Evolutionary conservation across 768 basidiomycete genomes (phyloP).

Genomic region (Trametes cingulata): DNA sequence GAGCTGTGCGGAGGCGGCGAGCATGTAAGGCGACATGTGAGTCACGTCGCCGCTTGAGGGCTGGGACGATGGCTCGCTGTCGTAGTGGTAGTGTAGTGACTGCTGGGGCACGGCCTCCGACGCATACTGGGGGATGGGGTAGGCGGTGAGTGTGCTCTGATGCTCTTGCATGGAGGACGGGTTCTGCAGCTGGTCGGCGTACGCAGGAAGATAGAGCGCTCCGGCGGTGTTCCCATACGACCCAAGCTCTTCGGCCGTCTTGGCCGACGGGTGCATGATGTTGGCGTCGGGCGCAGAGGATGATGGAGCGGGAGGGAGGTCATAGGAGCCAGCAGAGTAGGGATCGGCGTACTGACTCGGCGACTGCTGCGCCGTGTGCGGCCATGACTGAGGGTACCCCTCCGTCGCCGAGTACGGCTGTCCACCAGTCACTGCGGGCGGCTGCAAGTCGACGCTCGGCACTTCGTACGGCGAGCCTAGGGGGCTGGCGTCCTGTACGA

Average conservation of each 20-base stretch:
- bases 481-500: conserved; percentile 9
- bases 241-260: background rate
- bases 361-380: conserved; percentile 6
- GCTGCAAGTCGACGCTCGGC: background rate
- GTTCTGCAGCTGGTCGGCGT: conserved; percentile 8
- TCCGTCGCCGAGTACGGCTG: conserved; percentile 13
- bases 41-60: conserved; percentile 5
- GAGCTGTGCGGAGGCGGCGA: conserved; percentile 2
- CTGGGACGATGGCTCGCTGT: background rate
- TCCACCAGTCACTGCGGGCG: background rate
- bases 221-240: background rate
- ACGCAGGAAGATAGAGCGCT: conserved; percentile 5
- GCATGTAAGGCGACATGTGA: conserved; percentile 10
- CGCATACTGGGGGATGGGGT: conserved; percentile 5
- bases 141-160: background rate
- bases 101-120: background rate
- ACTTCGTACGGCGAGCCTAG: conserved; percentile 11
- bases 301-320: conserved; percentile 4
- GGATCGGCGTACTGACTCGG: conserved; percentile 14
- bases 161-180: background rate
- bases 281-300: background rate
- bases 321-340: conserved; percentile 10
- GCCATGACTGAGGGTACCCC: conserved; percentile 14
- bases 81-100: conserved; percentile 11
- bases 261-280: background rate